Conservation (phyloP, 129 eudicot genomes). For the Sambucus nigra region DNA sequence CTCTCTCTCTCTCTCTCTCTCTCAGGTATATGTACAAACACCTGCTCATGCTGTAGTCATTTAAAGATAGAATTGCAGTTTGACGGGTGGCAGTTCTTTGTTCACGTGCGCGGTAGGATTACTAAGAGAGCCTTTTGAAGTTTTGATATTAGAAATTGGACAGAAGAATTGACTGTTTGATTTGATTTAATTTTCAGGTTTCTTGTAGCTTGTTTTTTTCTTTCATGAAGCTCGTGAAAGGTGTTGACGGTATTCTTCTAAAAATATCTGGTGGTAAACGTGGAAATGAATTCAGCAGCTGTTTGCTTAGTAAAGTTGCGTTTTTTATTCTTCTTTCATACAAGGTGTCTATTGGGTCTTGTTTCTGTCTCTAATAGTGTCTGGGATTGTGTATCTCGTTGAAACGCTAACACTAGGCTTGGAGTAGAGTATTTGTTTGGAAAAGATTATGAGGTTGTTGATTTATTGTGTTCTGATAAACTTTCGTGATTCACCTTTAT, state of each 20-base stretch:
- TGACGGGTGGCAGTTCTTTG: constrained; percentile 57
- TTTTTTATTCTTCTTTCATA: not conserved
- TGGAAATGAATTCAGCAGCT: constrained; percentile 25
- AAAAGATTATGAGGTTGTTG: too few relatives aligned
- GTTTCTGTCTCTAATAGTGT: not conserved
- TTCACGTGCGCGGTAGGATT: constrained; percentile 41
- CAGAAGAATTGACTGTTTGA: constrained; percentile 5
- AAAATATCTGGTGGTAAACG: constrained; percentile 23
- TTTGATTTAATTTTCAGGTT: constrained; percentile 40
- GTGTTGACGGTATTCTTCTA: constrained; percentile 14
- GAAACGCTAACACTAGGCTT: too few relatives aligned
- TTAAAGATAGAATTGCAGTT: constrained; percentile 32
- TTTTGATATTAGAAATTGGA: not conserved
- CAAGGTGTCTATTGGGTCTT: not conserved
- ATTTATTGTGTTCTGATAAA: too few relatives aligned
- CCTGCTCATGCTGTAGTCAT: constrained; percentile 52
- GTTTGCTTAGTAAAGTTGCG: constrained; percentile 26
- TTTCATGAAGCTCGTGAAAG: constrained; percentile 30
- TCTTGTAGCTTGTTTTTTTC: constrained; percentile 54
- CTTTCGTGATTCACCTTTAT: too few relatives aligned
- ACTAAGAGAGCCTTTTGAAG: not conserved
- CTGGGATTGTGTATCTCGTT: too few relatives aligned
- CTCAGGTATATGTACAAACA: constrained; percentile 48
- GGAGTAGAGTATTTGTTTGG: too few relatives aligned
- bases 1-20: constrained; percentile 1